Base-by-base conservation (phyloP, 345 rosid species). In the Heritiera littoralis region DNA sequence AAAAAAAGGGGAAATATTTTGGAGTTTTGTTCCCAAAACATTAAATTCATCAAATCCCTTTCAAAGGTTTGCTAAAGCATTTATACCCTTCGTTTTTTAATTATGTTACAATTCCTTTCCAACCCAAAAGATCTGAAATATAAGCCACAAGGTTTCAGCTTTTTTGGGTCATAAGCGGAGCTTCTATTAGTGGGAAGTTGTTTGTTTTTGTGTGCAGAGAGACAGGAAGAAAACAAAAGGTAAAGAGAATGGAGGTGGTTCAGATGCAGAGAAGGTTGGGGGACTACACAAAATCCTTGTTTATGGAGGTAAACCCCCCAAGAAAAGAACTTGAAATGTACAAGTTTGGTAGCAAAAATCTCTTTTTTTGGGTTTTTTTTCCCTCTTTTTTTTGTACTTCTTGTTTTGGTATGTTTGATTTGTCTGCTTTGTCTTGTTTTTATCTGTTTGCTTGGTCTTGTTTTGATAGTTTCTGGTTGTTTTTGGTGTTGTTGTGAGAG, bases 231-330 rank as follows among this genome's bases (percentile, higher is more conserved):
- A n/a, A 71, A 63, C 20, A 52, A 83, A 23, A 23, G 67, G 67
- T 61, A 68, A 80, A 43, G 76, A 72, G 30, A 70, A 92, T 93
- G 98, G 97, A 95, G 18, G 90, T 86, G 83, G 87, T 79, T 85
- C 94, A 91, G 92, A 88, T 93, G 94, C 98, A 92, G 90, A 89
- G 92, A 80, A 85, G 87, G 68, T 87, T 91, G 85, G 82, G 88
- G 56, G 94, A 92, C 66, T 92, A 90, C 85, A 87, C 89, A 23
- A 93, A 83, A 81, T 89, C 97, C 85, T 88, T 93, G 86, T 93
- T 89, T 84, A 72, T 86, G 70, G 98, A 94, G 89, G 98, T 92
- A 86, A 63, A 74, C 30, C 38, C 6, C 32, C 0, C 2, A 46
- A 48, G 13, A 13, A 3, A 30, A 13, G 10, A 72, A 15, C 45